These are phyloP conservation scores for Gonium pectorale DNA, from an alignment of 139 green algal genomes.

Conservation along the genomic window DNA sequence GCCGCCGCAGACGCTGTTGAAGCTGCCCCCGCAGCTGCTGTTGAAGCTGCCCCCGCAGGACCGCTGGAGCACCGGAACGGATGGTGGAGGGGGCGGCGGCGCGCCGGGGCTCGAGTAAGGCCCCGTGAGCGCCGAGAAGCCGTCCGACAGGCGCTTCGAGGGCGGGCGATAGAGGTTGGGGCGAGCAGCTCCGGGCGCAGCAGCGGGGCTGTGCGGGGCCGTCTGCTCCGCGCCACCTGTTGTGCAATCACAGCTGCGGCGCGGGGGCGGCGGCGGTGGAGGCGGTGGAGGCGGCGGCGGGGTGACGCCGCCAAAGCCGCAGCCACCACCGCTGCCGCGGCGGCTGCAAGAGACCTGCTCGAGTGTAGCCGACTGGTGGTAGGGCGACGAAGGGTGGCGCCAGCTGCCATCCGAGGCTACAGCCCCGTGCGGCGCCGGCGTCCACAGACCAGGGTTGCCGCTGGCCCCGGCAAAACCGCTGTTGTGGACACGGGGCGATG, in stretches of 20 bases:
- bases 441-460: not conserved
- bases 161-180: slow-evolving; percentile 35
- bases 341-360: not conserved
- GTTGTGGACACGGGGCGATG: too few species aligned
- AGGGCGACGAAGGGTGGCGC: too few species aligned
- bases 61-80: not conserved
- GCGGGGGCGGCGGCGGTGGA: not conserved
- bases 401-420: too few species aligned
- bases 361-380: not conserved
- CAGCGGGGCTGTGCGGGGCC: too few species aligned
- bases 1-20: too few species aligned
- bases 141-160: slow-evolving; percentile 22
- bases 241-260: slow-evolving; percentile 12
- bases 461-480: too few species aligned
- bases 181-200: too few species aligned
- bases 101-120: too few species aligned
- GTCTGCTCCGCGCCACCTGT: not conserved
- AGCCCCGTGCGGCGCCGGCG: too few species aligned
- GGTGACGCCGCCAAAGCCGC: too few species aligned
- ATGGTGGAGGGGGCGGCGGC: not conserved
- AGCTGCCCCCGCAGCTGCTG: not conserved
- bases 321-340: not conserved
- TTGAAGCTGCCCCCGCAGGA: not conserved
- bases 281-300: slow-evolving; percentile 12
- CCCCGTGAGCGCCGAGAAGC: too few species aligned